Evolutionary conservation across 805 yeast genomes (phyloP).

Genomic region (Candida anglica): DNA sequence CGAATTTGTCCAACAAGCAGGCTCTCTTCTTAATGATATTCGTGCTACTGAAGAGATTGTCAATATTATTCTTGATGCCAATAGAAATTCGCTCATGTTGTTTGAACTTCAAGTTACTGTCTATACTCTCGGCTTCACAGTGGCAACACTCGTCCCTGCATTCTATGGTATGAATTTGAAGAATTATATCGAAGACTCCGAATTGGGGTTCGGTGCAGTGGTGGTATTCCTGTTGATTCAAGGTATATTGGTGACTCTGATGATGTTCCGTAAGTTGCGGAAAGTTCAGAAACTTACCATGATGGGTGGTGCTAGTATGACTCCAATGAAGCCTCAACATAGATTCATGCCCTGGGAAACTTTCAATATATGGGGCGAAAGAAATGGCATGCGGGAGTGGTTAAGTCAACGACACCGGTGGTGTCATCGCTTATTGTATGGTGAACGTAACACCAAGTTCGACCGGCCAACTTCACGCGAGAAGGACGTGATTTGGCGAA

Average conservation of each 20-base stretch:
- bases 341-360: neutral
- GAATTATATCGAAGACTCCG: conserved; percentile 70
- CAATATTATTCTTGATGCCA: conserved; percentile 86
- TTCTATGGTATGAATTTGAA: conserved; percentile 86
- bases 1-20: conserved; percentile 89
- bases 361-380: neutral
- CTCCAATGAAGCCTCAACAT: conserved; percentile 1
- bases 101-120: conserved; percentile 79
- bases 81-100: conserved; percentile 85
- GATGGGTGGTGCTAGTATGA: conserved; percentile 26
- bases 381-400: too few species aligned
- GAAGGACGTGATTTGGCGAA: conserved; percentile 38
- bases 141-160: conserved; percentile 82
- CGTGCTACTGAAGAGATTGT: conserved; percentile 90
- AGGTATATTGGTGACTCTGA: conserved; percentile 51
- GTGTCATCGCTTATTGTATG: conserved; percentile 20
- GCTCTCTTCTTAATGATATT: conserved; percentile 76
- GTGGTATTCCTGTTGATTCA: conserved; percentile 47
- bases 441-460: conserved; percentile 19
- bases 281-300: conserved; percentile 66
- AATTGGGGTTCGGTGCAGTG: conserved; percentile 58
- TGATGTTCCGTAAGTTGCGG: conserved; percentile 54
- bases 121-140: conserved; percentile 79
- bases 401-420: conserved; percentile 6
- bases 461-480: conserved; percentile 34